A percentile compares a stretch with the other conserved stretches of the same genome.
Evolutionary conservation across 176 grass and related monocot species (phyloP).

Genomic region (Aegilops longissima): DNA sequence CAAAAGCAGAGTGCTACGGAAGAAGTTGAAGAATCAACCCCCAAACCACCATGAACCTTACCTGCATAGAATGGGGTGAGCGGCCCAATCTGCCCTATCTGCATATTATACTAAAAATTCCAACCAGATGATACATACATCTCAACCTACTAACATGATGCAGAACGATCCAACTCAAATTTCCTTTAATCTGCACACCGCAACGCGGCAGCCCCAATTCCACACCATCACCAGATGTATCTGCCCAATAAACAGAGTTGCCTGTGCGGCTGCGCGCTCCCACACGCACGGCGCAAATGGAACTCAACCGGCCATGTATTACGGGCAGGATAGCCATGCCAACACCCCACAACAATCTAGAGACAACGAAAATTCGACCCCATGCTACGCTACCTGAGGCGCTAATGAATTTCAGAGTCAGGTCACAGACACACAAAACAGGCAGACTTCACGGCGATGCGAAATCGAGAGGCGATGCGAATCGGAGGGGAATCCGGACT

Average conservation of each 20-base stretch:
- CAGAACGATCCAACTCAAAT: not conserved
- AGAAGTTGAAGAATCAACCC: too few relatives aligned
- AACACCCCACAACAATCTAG: not conserved
- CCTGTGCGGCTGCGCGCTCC: too few relatives aligned
- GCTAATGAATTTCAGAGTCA: not conserved
- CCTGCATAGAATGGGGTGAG: not conserved
- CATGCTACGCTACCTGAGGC: not conserved
- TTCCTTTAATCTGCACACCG: not conserved
- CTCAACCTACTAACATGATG: not conserved
- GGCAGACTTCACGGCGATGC: not conserved
- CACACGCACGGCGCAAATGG: too few relatives aligned
- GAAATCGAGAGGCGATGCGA: not conserved
- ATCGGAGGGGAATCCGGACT: slow-evolving; percentile 38
- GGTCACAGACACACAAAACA: slow-evolving; percentile 2
- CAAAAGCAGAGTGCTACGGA: too few relatives aligned
- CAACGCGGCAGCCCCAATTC: not conserved
- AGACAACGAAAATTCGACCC: slow-evolving; percentile 4
- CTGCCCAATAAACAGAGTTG: not conserved
- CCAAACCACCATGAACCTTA: too few relatives aligned
- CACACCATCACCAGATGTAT: not conserved
- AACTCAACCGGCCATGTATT: not conserved
- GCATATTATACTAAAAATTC: not conserved
- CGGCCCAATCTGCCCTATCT: not conserved
- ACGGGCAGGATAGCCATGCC: not conserved
- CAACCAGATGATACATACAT: not conserved